These are phyloP conservation scores for Funneliformis geosporum DNA, from an alignment of 192 early-diverging fungal genomes.

Conservation along the genomic window DNA sequence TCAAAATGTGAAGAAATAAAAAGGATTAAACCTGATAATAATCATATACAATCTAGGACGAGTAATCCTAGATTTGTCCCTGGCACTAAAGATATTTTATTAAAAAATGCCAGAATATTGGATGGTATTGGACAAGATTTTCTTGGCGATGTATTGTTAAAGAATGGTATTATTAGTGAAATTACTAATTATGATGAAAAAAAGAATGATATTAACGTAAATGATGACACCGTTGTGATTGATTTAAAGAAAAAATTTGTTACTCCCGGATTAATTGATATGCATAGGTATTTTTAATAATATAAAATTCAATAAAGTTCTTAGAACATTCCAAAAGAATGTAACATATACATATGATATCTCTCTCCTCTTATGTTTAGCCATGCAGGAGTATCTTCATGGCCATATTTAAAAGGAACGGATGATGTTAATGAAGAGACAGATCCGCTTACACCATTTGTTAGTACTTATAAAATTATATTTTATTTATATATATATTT, in stretches of 20 bases:
- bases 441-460: slow-evolving; percentile 59
- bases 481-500: neutral
- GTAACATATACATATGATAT: no score
- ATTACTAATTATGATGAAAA: slow-evolving; percentile 43
- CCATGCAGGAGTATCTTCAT: slow-evolving; percentile 67
- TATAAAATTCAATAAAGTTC: no score
- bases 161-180: slow-evolving; percentile 56
- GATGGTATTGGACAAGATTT: slow-evolving; percentile 52
- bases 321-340: no score
- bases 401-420: slow-evolving; percentile 58
- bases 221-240: slow-evolving; percentile 47
- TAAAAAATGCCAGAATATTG: slow-evolving; percentile 61
- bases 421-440: slow-evolving; percentile 69
- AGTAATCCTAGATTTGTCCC: slow-evolving; percentile 50
- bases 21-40: neutral
- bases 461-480: neutral
- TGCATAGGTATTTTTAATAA: slow-evolving; percentile 59
- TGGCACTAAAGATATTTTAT: slow-evolving; percentile 44
- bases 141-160: slow-evolving; percentile 56
- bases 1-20: slow-evolving; percentile 18
- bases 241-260: slow-evolving; percentile 67
- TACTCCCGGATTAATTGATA: slow-evolving; percentile 81
- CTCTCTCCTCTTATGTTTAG: no score
- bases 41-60: slow-evolving; percentile 1
- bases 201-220: neutral